Percentiles rank a stretch among this genome's conserved stretches.
Conservation (phyloP, 163 green algal species). For the Scenedesmus sp. region DNA sequence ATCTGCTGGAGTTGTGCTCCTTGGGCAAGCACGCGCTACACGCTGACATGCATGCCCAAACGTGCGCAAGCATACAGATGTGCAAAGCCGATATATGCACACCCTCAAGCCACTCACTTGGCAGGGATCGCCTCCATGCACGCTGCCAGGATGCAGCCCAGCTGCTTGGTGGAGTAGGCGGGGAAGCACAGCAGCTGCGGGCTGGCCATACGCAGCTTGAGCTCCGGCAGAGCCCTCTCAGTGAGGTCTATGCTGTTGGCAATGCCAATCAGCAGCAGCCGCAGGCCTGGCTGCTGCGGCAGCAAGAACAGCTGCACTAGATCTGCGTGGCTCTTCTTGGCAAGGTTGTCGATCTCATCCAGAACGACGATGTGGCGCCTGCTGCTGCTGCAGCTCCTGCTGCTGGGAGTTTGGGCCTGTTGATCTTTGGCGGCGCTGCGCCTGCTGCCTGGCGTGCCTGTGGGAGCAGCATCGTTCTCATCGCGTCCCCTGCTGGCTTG, state of each 20-base stretch:
- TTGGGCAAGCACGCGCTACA: no score
- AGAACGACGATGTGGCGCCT: constrained; percentile 62
- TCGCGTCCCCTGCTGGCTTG: neutral
- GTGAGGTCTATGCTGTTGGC: constrained; percentile 76
- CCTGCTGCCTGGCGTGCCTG: neutral
- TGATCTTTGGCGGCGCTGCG: neutral
- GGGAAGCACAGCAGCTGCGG: constrained; percentile 68
- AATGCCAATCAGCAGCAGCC: constrained; percentile 65
- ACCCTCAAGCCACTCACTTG: constrained; percentile 15
- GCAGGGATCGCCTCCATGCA: constrained; percentile 18
- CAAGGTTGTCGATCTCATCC: constrained; percentile 72
- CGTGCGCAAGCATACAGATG: neutral
- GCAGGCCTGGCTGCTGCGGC: constrained; percentile 53
- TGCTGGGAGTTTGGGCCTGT: neutral
- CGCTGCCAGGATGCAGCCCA: constrained; percentile 22
- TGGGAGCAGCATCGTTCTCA: neutral
- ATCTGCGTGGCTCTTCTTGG: constrained; percentile 54
- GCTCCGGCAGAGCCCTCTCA: constrained; percentile 69
- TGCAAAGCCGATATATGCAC: neutral
- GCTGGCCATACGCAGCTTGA: constrained; percentile 59
- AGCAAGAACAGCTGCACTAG: constrained; percentile 70
- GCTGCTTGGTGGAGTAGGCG: constrained; percentile 66
- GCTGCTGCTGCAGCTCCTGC: constrained; percentile 26
- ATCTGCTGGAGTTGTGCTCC: no score
- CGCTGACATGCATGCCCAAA: no score